phyloP scores from a whole-genome alignment of 139 green algal species.

The Coelastrella sp. region DNA sequence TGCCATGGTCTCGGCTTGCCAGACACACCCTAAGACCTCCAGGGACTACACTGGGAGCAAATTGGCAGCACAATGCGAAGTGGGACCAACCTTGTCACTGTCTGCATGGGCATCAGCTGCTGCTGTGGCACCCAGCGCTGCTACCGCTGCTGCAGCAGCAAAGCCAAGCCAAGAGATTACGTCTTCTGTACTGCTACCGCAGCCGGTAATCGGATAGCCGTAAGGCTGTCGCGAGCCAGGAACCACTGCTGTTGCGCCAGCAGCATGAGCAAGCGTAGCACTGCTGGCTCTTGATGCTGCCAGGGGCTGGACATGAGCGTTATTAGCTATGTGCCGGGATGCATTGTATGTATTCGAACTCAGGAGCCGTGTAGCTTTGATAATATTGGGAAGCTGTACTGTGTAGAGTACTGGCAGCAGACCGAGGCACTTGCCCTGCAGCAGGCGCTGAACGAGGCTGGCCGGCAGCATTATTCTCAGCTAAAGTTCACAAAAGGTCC shows the following conservation, averaged over 20 bases:
- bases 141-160: background rate
- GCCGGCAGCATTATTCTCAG: no score
- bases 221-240: background rate
- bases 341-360: background rate
- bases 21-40: no score
- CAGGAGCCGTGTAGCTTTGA: background rate
- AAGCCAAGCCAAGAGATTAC: constrained; percentile 7
- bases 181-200: background rate
- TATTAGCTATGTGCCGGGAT: background rate
- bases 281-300: no score
- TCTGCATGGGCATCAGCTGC: constrained; percentile 10
- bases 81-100: background rate
- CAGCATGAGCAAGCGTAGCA: no score
- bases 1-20: no score
- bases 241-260: background rate
- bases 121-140: no score
- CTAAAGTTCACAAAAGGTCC: no score
- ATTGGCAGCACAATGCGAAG: no score
- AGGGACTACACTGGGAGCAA: no score
- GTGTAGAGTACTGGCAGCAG: background rate
- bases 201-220: background rate
- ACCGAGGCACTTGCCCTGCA: background rate
- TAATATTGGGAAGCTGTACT: background rate
- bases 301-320: background rate
- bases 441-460: background rate